Evolutionary conservation across 83 land plant genomes (phyloP), one percentile per base, ranked within the genome.

Genomic region (Picea abies): DNA sequence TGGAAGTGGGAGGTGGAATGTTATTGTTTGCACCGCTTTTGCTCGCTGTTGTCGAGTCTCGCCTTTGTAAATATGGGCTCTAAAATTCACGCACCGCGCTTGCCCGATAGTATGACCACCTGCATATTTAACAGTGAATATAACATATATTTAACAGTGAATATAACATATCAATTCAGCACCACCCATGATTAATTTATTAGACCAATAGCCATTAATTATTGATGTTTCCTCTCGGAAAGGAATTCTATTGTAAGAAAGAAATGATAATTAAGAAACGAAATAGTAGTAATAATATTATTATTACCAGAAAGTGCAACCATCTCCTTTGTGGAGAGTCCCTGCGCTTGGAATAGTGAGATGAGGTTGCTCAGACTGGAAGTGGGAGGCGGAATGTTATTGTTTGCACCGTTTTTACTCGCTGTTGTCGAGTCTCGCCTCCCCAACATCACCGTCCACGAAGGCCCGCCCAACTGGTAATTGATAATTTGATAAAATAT

Each of bases 361-460:
- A 32, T 32, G 35, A 32, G 35, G 35, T 32, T 32, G 35, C 35
- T 32, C 35, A 32, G 35, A 32, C 35, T 32, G 35, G 35, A 63
- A 11, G 22, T 19, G 3, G 81, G 81, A 35, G 29, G 17, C 15
- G 84, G 81, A 20, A 80, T 19, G 41, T 80, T 67, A 26, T 1
- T 4, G 41, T 84, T 67, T 62, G 49, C 70, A 29, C 22, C 84
- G 16, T 25, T 44, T 64, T 47, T 7, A 84, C 3, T 52, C 0
- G 85, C 72, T 32, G 85, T 67, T 16, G 49, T 63, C 20, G 83
- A 60, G 85, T 84, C 84, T 63, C 84, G 35, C 84, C 84, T 37
- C 15, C 85, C 85, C 49, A 84, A 20, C 10, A 0, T 8, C 10
- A 81, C 84, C 8, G 29, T 16, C 84, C 84, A 84, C 41, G 75